phyloP scores from a whole-genome alignment of 2,329 filamentous ascomycete species.

The Xylaria multiplex region DNA sequence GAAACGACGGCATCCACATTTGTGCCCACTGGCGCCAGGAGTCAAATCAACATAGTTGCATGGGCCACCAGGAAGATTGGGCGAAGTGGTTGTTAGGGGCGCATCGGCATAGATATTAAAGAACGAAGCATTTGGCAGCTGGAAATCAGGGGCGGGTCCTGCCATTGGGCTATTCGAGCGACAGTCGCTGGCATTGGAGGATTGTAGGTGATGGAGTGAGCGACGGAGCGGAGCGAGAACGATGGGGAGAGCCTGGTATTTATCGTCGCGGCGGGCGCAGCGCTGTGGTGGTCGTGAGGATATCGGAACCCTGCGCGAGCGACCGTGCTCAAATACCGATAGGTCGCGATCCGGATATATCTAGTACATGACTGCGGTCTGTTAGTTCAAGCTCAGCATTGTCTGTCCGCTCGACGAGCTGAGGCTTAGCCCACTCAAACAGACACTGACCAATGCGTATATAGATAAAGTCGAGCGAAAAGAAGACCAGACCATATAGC shows the following conservation, averaged over 20 bases:
- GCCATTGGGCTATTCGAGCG: conserved; percentile 61
- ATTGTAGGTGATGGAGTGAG: conserved; percentile 28
- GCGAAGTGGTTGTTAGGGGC: conserved; percentile 45
- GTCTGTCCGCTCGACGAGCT: conserved; percentile 29
- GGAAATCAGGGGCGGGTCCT: conserved; percentile 59
- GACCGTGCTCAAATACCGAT: conserved; percentile 47
- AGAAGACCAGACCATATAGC: background rate
- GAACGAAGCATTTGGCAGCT: conserved; percentile 56
- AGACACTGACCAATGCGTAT: conserved; percentile 43
- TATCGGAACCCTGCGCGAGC: conserved; percentile 39
- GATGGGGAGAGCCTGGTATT: conserved; percentile 42
- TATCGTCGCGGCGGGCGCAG: conserved; percentile 37
- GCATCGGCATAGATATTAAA: conserved; percentile 68
- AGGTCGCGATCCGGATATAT: conserved; percentile 46
- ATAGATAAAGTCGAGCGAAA: conserved; percentile 19
- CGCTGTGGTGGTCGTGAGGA: conserved; percentile 33
- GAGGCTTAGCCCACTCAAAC: conserved; percentile 35
- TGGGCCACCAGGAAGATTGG: conserved; percentile 59
- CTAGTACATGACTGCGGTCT: conserved; percentile 53
- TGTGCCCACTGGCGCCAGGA: conserved; percentile 61
- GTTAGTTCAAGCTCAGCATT: conserved; percentile 42
- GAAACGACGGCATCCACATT: conserved; percentile 70
- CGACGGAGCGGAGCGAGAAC: conserved; percentile 33
- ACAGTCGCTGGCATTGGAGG: conserved; percentile 47
- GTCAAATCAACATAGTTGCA: conserved; percentile 69